phyloP scores from a whole-genome alignment of 108 stramenopile species.

The Pseudonitzschia pungens region DNA sequence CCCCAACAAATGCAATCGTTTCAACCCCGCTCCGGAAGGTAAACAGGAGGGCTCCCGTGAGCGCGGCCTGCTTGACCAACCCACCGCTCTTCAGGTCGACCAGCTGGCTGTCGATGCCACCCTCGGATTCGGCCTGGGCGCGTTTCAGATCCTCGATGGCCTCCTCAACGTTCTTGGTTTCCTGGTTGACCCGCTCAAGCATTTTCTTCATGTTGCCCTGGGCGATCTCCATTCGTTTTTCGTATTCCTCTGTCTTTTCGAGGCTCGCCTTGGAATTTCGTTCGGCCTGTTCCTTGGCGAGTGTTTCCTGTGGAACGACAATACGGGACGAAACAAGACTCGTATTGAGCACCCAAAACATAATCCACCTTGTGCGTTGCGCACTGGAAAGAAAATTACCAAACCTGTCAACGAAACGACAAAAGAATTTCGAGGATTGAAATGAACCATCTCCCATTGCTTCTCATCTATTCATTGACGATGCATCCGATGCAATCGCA shows the following conservation, averaged over 20 bases:
- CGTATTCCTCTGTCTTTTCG: slow-evolving; percentile 24
- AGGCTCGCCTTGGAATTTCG: slow-evolving; percentile 22
- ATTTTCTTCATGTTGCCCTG: slow-evolving; percentile 50
- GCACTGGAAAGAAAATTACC: no score
- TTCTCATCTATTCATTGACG: background rate
- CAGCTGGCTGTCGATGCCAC: slow-evolving; percentile 34
- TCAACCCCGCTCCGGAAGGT: slow-evolving; percentile 44
- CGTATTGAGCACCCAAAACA: background rate
- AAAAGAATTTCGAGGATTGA: no score
- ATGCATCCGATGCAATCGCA: background rate
- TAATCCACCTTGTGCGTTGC: no score
- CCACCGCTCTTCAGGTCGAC: slow-evolving; percentile 43
- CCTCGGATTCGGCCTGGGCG: slow-evolving; percentile 41
- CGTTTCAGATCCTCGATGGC: slow-evolving; percentile 50
- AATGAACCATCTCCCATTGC: no score
- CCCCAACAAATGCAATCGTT: slow-evolving; percentile 29
- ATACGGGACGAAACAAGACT: background rate
- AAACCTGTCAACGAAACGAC: no score
- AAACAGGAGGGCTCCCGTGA: slow-evolving; percentile 55
- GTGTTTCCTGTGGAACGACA: slow-evolving; percentile 27
- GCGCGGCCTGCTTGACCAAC: slow-evolving; percentile 45
- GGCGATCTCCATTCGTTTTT: slow-evolving; percentile 43
- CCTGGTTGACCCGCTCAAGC: slow-evolving; percentile 45
- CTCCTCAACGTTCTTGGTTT: slow-evolving; percentile 45
- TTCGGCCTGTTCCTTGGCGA: slow-evolving; percentile 41